These are phyloP conservation scores for Alternaria gansuensis DNA, from an alignment of 2,329 filamentous ascomycete species.

Conservation along the genomic window DNA sequence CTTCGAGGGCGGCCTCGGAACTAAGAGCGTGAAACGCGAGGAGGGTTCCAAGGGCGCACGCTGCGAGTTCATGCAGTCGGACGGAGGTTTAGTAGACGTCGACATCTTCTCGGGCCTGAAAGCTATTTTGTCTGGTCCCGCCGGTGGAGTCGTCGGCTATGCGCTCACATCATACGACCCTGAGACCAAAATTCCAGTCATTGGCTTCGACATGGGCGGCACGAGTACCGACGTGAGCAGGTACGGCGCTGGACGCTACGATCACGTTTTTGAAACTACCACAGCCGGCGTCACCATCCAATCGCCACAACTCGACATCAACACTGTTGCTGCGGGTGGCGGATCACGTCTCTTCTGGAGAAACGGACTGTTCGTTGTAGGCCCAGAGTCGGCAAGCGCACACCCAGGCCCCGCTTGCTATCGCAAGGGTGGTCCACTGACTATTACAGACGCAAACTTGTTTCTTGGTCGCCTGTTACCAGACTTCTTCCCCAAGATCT, in stretches of 20 bases:
- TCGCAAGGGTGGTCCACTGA: constrained; percentile 85
- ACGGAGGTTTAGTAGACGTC: constrained; percentile 76
- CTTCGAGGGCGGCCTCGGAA: constrained; percentile 82
- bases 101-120: constrained; percentile 84
- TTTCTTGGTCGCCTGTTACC: constrained; percentile 84
- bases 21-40: constrained; percentile 74
- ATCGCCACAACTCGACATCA: constrained; percentile 91
- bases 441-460: constrained; percentile 92
- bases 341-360: constrained; percentile 85
- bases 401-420: constrained; percentile 93
- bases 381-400: constrained; percentile 86
- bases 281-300: constrained; percentile 95
- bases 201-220: constrained; percentile 96
- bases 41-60: constrained; percentile 73
- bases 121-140: constrained; percentile 87
- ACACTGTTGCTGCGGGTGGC: constrained; percentile 91
- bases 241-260: constrained; percentile 84
- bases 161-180: constrained; percentile 90
- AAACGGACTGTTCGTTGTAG: constrained; percentile 89
- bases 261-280: constrained; percentile 93
- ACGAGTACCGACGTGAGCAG: constrained; percentile 91
- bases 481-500: constrained; percentile 95
- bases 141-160: constrained; percentile 93
- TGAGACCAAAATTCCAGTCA: constrained; percentile 81
- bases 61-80: constrained; percentile 96